Evolutionary conservation across 1,284 basidiomycete species (phyloP), one percentile per base, ranked within the genome.

Genomic region (Leccinum cinnamomeum): DNA sequence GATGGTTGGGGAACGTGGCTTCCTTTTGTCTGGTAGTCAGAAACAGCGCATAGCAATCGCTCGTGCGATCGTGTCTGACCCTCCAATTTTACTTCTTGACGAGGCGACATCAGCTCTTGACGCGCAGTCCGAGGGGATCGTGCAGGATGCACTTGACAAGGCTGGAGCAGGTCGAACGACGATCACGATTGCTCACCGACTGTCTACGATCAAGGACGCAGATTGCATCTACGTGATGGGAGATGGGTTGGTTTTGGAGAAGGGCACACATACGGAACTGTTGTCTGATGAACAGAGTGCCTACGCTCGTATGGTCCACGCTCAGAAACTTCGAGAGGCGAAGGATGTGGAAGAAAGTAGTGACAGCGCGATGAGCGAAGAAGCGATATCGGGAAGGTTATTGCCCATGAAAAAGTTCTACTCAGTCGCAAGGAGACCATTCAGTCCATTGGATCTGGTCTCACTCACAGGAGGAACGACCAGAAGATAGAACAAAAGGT

Each of bases 111-210:
- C 86, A 62, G 95, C 95, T 25, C 82, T 98, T 8, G 95, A 98
- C 76, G 95, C 94, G 2, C 88, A 93, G 73, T 90, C 87, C 2
- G 97, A 99, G 76, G 91, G 92, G 57, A 83, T 98, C 62, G 97
- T 99, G 0, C 95, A 98, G 77, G 90, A 97, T 71, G 97, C 97
- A 12, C 79, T 99, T 57, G 96, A 98, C 75, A 95, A 94, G 77
- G 95, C 95, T 59, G 82, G 93, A 10, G 84, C 86, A 79, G 90
- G 88, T 54, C 88, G 90, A 55, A 92, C 90, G 5, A 92, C 90
- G 1, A 92, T 92, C 74, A 89, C 87, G 12, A 91, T 90, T 62
- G 89, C 88, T 33, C 90, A 92, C 69, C 84, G 91, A 66, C 79
- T 92, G 2, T 90, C 88, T 3, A 92, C 91, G 14, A 89, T 93